Conservation (phyloP, 352 stramenopile genomes). For the Pythium dissimile region DNA sequence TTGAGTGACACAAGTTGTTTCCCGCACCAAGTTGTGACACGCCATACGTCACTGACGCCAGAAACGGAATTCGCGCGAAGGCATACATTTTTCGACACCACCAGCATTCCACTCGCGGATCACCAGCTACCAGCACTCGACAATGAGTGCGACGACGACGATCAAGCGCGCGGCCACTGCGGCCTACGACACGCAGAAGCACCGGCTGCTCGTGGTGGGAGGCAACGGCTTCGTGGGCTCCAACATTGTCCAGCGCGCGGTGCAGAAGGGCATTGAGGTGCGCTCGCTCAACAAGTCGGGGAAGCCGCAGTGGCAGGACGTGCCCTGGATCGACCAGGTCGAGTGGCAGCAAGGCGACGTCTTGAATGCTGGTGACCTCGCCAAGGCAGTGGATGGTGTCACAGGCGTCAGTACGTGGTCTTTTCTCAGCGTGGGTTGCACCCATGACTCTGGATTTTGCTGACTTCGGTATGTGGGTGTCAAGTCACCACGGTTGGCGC, state of each 20-base stretch:
- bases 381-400: constrained; percentile 63
- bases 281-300: constrained; percentile 83
- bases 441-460: too few species aligned
- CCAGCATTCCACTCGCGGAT: neutral
- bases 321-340: constrained; percentile 80
- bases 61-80: constrained; percentile 19
- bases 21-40: constrained; percentile 18
- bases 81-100: neutral
- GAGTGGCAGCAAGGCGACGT: constrained; percentile 87
- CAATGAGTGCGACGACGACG: neutral
- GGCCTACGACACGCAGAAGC: constrained; percentile 52
- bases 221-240: constrained; percentile 89
- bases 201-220: constrained; percentile 80
- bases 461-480: neutral
- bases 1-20: constrained; percentile 1
- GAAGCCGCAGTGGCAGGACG: constrained; percentile 75
- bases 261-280: constrained; percentile 86
- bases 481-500: constrained; percentile 85
- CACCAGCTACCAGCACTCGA: too few species aligned
- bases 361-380: constrained; percentile 65
- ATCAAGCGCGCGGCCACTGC: constrained; percentile 27
- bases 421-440: too few species aligned
- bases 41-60: constrained; percentile 2
- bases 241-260: constrained; percentile 86
- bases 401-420: constrained; percentile 74